Conservation (phyloP, 2,329 filamentous ascomycete species). For the Verticillium alfalfae region DNA sequence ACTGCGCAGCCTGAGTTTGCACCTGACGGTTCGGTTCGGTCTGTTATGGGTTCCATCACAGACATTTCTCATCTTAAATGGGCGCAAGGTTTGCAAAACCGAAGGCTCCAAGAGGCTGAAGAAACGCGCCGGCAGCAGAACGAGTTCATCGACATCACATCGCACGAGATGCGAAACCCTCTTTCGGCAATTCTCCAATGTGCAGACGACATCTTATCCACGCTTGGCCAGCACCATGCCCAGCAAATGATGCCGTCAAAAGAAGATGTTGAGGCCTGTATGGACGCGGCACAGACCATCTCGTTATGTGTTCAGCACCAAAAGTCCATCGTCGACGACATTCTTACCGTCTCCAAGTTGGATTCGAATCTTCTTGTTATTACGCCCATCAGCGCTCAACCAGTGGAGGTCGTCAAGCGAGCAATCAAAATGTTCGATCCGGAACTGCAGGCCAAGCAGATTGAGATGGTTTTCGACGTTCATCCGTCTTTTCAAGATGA, state of each 20-base stretch:
- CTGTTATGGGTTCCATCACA: slow-evolving; percentile 33
- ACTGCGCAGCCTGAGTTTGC: slow-evolving; percentile 27
- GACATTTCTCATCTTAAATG: slow-evolving; percentile 39
- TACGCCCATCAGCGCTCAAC: slow-evolving; percentile 47
- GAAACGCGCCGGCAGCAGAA: slow-evolving; percentile 44
- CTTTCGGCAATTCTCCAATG: slow-evolving; percentile 51
- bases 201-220: slow-evolving; percentile 43
- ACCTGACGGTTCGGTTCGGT: slow-evolving; percentile 24
- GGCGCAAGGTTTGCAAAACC: slow-evolving; percentile 30
- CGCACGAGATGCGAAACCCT: slow-evolving; percentile 49
- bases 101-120: slow-evolving; percentile 27
- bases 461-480: slow-evolving; percentile 43
- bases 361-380: slow-evolving; percentile 51
- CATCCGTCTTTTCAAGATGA: slow-evolving; percentile 40
- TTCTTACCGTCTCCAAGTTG: slow-evolving; percentile 44
- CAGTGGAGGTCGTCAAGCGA: slow-evolving; percentile 43
- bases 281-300: slow-evolving; percentile 53
- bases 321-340: slow-evolving; percentile 44
- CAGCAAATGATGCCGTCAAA: slow-evolving; percentile 14
- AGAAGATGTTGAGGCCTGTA: slow-evolving; percentile 36
- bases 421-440: slow-evolving; percentile 55
- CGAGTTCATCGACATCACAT: slow-evolving; percentile 48
- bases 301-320: slow-evolving; percentile 52
- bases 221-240: slow-evolving; percentile 13
- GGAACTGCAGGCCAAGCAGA: slow-evolving; percentile 49